Evolutionary conservation across 257 asterid genomes (phyloP).

Genomic region (Solanum rostratum): DNA sequence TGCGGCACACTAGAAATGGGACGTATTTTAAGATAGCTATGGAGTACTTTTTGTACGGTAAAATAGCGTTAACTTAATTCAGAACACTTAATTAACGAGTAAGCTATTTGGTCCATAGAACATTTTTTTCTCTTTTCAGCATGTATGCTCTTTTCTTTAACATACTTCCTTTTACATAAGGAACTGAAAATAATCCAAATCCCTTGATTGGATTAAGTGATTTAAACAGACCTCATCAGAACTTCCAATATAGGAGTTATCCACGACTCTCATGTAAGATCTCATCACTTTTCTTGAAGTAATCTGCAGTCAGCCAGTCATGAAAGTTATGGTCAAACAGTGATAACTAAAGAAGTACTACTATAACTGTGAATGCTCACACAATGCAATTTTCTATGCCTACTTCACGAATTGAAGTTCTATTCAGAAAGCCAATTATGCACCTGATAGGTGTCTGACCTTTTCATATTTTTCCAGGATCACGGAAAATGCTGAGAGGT

Average conservation of each 20-base stretch:
- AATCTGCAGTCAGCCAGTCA: slow-evolving; percentile 12
- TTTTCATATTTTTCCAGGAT: slow-evolving; percentile 58
- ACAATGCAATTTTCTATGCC: background rate
- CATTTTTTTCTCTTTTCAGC: background rate
- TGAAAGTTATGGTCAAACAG: background rate
- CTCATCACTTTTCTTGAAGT: slow-evolving; percentile 36
- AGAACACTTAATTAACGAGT: background rate
- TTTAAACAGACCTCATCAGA: slow-evolving; percentile 37
- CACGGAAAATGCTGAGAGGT: slow-evolving; percentile 37
- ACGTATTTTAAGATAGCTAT: background rate
- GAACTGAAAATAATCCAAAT: background rate
- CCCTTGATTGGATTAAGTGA: background rate
- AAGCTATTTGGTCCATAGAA: background rate
- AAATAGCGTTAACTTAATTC: background rate
- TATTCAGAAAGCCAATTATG: background rate
- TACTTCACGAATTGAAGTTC: background rate
- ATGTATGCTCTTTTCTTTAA: background rate
- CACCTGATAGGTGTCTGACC: slow-evolving; percentile 17
- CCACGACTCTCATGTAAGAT: slow-evolving; percentile 44
- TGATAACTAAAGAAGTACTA: background rate
- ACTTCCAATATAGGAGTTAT: slow-evolving; percentile 41
- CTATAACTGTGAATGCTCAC: background rate
- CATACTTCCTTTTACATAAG: background rate
- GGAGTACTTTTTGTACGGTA: background rate
- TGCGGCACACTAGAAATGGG: background rate